Conservation (phyloP, 1,284 basidiomycete genomes). For the Sanghuangporus weigelae region DNA sequence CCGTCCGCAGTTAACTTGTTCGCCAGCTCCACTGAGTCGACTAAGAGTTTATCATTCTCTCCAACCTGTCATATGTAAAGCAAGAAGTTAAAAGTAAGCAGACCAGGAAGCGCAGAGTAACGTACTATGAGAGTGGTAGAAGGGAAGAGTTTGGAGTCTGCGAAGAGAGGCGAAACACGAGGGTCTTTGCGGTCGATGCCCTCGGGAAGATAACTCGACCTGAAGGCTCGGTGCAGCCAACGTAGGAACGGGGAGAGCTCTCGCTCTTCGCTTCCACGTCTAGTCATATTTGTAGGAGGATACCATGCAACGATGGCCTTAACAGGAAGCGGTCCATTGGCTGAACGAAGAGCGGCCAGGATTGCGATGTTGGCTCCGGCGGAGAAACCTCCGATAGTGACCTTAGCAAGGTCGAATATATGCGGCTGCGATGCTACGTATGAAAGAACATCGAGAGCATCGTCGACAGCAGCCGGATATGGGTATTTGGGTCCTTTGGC, state of each 20-base stretch:
- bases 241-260: background rate
- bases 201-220: constrained; percentile 5
- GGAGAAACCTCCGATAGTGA: constrained; percentile 19
- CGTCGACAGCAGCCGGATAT: constrained; percentile 19
- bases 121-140: constrained; percentile 15
- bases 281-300: constrained; percentile 13
- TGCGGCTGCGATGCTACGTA: constrained; percentile 12
- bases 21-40: constrained; percentile 13
- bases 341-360: background rate
- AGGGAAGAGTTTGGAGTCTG: constrained; percentile 12
- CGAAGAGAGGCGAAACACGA: constrained; percentile 10
- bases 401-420: constrained; percentile 4
- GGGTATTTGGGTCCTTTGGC: constrained; percentile 19
- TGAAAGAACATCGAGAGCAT: constrained; percentile 15
- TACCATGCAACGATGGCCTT: constrained; percentile 16
- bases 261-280: background rate
- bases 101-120: background rate
- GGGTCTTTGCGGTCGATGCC: constrained; percentile 1
- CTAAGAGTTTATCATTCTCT: constrained; percentile 6
- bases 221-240: constrained; percentile 2
- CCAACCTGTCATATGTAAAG: constrained; percentile 5
- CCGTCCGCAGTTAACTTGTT: constrained; percentile 10
- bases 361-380: constrained; percentile 19
- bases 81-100: background rate
- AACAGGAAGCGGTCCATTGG: constrained; percentile 1